Base-by-base conservation (phyloP, 495 filamentous ascomycete genomes). In the Aspergillus bertholletiae region DNA sequence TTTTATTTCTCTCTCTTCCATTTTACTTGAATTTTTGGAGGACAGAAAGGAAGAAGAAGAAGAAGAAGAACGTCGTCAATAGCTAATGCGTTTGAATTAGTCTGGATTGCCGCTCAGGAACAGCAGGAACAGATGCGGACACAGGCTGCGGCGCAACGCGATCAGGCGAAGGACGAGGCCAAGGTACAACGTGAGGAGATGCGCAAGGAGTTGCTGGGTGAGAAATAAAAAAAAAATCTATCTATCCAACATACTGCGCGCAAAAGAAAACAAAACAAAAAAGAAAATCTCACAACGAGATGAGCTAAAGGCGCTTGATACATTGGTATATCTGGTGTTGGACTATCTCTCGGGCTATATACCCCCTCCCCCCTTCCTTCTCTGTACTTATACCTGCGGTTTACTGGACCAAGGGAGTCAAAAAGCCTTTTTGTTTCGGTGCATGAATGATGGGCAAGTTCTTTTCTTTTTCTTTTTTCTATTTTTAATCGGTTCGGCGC, bases 91-190 rank as follows among this genome's bases (percentile, higher is more conserved):
- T n/a, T 39, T 46, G 24, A 24, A 66, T 75, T 62, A 90, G 87
- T 93, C 66, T 93, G 88, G 88, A 67, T 76, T 55, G 89, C 87
- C 2, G 86, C 88, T 15, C 80, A 84, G 30, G 86, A 85, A 66
- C 83, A 82, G 34, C 74, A 80, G 60, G 81, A 84, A 23, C 73
- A 75, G 57, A 79, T 66, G 55, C 66, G 51, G 1, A 61, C 61
- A 17, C 51, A 62, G 18, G 41, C 61, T 1, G 61, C 69, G 63
- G 79, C 75, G 47, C 74, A 83, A 60, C 83, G 77, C 57, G 78
- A 44, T 17, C 64, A 77, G 61, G 76, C 74, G 23, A 74, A 74
- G 58, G 79, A 80, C 30, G 76, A 83, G 49, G 74, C 76, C 4
- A 67, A 59, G 60, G 65, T 78, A 51, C 79, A 82, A 46, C 71